Evolutionary conservation across 306 rosid species (phyloP).

Genomic region (Ziziphus jujuba): DNA sequence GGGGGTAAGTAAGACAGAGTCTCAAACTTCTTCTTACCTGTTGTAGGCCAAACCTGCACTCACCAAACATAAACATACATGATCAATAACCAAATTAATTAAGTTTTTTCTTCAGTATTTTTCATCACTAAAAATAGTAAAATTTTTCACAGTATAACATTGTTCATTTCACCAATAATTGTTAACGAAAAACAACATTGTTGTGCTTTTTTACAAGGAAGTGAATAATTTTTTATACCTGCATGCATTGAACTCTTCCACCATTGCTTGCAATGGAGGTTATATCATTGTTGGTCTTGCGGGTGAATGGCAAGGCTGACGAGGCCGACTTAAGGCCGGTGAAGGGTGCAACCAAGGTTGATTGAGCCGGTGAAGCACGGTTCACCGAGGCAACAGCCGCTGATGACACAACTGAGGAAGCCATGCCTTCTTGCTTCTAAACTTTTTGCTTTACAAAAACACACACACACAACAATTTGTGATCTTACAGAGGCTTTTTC

Average conservation of each 20-base stretch:
- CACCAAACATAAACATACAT: too few relatives aligned
- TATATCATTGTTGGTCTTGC: slow-evolving; percentile 61
- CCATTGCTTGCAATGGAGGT: slow-evolving; percentile 71
- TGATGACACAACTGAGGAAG: slow-evolving; percentile 59
- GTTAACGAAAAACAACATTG: too few relatives aligned
- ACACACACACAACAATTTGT: neutral
- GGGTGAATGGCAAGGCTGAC: slow-evolving; percentile 55
- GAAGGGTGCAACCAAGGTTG: slow-evolving; percentile 64
- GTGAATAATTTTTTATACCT: slow-evolving; percentile 25
- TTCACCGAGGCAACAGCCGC: slow-evolving; percentile 47
- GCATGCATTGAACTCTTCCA: slow-evolving; percentile 67
- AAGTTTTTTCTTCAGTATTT: too few relatives aligned
- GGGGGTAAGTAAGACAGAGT: slow-evolving; percentile 84
- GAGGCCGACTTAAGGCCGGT: slow-evolving; percentile 65
- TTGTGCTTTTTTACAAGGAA: too few relatives aligned
- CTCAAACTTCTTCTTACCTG: slow-evolving; percentile 66
- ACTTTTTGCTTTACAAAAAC: neutral
- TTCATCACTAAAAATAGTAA: too few relatives aligned
- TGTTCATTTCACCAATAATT: too few relatives aligned
- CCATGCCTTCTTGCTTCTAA: slow-evolving; percentile 42
- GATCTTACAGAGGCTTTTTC: slow-evolving; percentile 12
- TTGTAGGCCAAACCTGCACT: slow-evolving; percentile 80
- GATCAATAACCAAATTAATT: too few relatives aligned
- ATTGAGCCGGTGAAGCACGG: slow-evolving; percentile 51
- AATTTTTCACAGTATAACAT: too few relatives aligned